phyloP scores from a whole-genome alignment of 164 flowering plant genomes.

The Litsea cubeba region DNA sequence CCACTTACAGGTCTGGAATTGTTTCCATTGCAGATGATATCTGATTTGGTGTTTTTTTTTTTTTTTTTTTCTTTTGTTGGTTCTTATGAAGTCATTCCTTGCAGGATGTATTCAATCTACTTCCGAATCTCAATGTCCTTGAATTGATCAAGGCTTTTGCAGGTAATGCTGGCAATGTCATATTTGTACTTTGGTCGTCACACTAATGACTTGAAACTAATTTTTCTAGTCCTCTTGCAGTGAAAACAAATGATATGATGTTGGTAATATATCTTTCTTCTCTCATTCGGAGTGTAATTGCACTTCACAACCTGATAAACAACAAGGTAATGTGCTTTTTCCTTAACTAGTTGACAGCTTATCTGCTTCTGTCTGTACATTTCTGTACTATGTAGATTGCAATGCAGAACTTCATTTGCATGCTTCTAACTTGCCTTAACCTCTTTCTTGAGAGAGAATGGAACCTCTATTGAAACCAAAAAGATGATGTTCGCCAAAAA shows the following conservation, averaged over 20 bases:
- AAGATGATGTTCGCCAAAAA: no score
- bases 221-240: conserved; percentile 28
- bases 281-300: conserved; percentile 89
- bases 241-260: conserved; percentile 99
- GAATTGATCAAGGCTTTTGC: conserved; percentile 88
- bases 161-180: conserved; percentile 34
- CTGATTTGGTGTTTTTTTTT: not conserved
- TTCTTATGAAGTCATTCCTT: not conserved
- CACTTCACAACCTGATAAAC: conserved; percentile 93
- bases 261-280: conserved; percentile 91
- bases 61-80: not conserved
- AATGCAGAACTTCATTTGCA: no score
- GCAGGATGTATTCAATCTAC: conserved; percentile 93
- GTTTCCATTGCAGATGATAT: not conserved
- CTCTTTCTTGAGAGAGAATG: no score
- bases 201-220: not conserved
- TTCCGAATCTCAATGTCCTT: conserved; percentile 84
- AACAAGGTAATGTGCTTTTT: conserved; percentile 62
- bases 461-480: no score
- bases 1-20: conserved; percentile 67
- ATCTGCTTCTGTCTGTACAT: no score
- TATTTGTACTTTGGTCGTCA: no score
- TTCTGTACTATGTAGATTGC: no score
- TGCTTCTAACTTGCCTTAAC: no score
- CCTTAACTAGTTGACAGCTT: not conserved